Evolutionary conservation across 2,329 filamentous ascomycete genomes (phyloP).

Genomic region (Fusarium paranaense): DNA sequence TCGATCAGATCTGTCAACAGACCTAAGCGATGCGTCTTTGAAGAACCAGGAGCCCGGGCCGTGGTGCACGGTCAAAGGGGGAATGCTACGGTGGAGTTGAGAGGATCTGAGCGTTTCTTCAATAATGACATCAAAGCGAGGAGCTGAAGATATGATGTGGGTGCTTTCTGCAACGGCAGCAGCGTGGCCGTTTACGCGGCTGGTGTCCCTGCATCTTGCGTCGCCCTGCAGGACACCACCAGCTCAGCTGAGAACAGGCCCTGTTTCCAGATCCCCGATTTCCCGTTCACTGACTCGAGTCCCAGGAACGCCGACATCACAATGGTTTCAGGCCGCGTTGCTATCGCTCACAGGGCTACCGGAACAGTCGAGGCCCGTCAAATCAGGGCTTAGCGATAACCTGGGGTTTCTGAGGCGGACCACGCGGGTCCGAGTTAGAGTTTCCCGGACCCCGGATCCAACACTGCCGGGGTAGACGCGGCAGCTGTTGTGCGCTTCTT

Average conservation of each 20-base stretch:
- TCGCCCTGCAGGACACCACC: neutral
- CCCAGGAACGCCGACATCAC: neutral
- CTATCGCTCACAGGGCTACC: neutral
- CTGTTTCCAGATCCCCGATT: neutral
- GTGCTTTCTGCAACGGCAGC: neutral
- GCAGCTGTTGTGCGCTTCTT: neutral
- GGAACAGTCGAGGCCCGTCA: neutral
- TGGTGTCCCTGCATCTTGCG: neutral
- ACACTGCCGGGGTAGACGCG: neutral
- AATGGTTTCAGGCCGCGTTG: neutral
- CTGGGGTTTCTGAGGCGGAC: neutral
- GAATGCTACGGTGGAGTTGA: neutral
- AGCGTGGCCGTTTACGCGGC: neutral
- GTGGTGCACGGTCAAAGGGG: neutral
- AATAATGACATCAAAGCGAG: neutral
- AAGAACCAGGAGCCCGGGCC: neutral
- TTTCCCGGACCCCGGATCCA: neutral
- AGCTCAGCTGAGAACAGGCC: neutral
- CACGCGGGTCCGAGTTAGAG: neutral
- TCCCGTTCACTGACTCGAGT: neutral
- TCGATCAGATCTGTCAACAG: neutral
- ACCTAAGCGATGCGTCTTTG: neutral
- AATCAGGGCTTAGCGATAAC: neutral
- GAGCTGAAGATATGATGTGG: neutral
- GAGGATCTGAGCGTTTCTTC: neutral